Evolutionary conservation across 1,284 basidiomycete genomes (phyloP), one percentile per base, ranked within the genome.

Genomic region (Malassezia yamatoensis): DNA sequence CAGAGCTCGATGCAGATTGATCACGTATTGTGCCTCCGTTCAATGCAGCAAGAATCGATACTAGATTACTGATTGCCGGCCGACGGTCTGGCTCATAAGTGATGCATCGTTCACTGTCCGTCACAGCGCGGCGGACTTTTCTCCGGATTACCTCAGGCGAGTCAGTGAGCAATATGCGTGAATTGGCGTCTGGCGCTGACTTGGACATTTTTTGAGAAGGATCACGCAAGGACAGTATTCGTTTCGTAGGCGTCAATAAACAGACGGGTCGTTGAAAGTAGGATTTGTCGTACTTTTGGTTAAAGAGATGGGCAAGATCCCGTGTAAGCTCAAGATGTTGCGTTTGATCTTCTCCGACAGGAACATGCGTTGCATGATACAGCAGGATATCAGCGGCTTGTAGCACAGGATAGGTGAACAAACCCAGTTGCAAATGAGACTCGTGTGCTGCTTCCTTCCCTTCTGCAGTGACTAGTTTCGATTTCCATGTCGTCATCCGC

Each of bases 401-500:
- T 0, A 96, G 79, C 3, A 94, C 84, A 0, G 91, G 93, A 74
- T 96, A 96, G 0, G 88, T 87, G 58, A 96, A 84, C 24, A 96
- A 78, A 0, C 91, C 91, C 0, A 85, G 80, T 56, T 88, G 86
- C 1, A 96, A 80, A 54, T 86, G 77, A 0, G 83, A 84, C 59
- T 93, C 89, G 66, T 88, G 84, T 5, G 90, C 80, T 52, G 81
- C 83, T 2, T 85, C 83, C n/a, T 37, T 54, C 66, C 89, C 87
- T 39, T 84, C 80, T 4, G 83, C 81, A 3, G 82, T 81, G 3
- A 85, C 87, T 1, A 93, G 76, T 60, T 86, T 84, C 11, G 85
- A 82, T 86, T 93, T 96, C 90, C 90, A 96, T 0, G 89, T 91
- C 2, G 90, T 94, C 90, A 94, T 93, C 39, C 90, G 78, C 37